Conservation (phyloP, 1,284 basidiomycete genomes). For the Inonotus hispidus region DNA sequence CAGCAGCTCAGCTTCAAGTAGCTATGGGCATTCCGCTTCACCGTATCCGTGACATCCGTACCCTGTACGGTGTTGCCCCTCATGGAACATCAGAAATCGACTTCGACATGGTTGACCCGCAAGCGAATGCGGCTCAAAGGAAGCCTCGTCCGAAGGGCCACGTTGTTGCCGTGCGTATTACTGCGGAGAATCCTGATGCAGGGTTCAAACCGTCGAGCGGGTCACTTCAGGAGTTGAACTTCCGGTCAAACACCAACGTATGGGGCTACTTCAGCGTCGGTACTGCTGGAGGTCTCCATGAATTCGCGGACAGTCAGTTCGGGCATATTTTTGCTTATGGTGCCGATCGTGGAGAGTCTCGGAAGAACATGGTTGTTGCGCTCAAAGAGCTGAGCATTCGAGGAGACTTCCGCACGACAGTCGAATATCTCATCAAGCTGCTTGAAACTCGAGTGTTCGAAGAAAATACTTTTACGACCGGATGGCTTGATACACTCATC, state of each 20-base stretch:
- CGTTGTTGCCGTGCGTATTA: constrained; percentile 98
- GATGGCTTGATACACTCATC: constrained; percentile 98
- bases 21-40: constrained; percentile 99
- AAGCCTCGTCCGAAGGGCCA: constrained; percentile 97
- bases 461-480: constrained; percentile 96
- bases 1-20: constrained; percentile 94
- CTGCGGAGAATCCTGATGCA: constrained; percentile 98
- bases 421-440: constrained; percentile 98
- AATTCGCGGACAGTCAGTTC: constrained; percentile 98
- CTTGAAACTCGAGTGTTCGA: constrained; percentile 96
- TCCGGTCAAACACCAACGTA: constrained; percentile 97
- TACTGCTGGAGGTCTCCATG: constrained; percentile 93
- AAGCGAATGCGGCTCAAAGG: constrained; percentile 83
- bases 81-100: constrained; percentile 89
- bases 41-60: constrained; percentile 93
- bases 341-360: constrained; percentile 89
- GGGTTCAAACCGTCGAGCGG: constrained; percentile 99
- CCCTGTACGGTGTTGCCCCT: constrained; percentile 91
- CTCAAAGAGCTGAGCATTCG: constrained; percentile 98
- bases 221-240: constrained; percentile 96
- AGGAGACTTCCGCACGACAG: constrained; percentile 98
- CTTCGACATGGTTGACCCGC: constrained; percentile 91
- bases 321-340: constrained; percentile 99
- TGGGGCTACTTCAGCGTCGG: constrained; percentile 99
- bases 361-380: constrained; percentile 99